Evolutionary conservation across 2,329 filamentous ascomycete genomes (phyloP).

Genomic region (Orbilia oligospora): DNA sequence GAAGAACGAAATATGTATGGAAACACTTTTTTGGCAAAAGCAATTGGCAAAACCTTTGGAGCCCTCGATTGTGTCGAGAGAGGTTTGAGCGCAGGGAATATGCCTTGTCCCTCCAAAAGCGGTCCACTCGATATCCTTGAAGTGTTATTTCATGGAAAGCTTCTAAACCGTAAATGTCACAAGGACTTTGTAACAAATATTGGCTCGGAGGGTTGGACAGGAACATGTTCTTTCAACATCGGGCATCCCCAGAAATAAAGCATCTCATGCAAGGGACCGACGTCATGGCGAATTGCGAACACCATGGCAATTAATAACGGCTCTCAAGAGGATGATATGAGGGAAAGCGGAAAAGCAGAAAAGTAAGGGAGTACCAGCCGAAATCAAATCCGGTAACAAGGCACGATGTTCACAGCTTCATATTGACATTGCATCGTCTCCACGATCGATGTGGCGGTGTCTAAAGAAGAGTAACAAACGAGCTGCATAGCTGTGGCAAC

Average conservation of each 20-base stretch:
- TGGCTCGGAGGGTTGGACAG: constrained; percentile 38
- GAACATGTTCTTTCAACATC: constrained; percentile 21
- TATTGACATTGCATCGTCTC: constrained; percentile 24
- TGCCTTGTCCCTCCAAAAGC: constrained; percentile 32
- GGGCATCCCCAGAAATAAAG: constrained; percentile 45
- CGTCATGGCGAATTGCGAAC: constrained; percentile 53
- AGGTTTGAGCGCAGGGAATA: constrained; percentile 40
- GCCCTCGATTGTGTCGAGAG: constrained; percentile 44
- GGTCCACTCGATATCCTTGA: constrained; percentile 54
- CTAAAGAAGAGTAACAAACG: constrained; percentile 9
- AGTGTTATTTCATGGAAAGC: constrained; percentile 36
- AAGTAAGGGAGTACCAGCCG: constrained; percentile 34
- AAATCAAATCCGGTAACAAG: constrained; percentile 3
- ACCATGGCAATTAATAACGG: constrained; percentile 32
- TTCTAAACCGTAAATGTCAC: constrained; percentile 49
- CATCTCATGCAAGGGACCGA: constrained; percentile 47
- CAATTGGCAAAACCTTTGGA: constrained; percentile 37
- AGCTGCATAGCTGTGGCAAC: constrained; percentile 45
- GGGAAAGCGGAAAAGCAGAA: neutral
- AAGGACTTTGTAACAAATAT: constrained; percentile 40
- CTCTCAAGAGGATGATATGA: constrained; percentile 18
- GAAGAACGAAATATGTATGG: constrained; percentile 32
- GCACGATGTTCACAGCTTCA: neutral
- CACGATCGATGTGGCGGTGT: constrained; percentile 45
- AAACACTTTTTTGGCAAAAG: constrained; percentile 48